Evolutionary conservation across 768 basidiomycete genomes (phyloP).

Genomic region (Gelatoporia subvermispora): DNA sequence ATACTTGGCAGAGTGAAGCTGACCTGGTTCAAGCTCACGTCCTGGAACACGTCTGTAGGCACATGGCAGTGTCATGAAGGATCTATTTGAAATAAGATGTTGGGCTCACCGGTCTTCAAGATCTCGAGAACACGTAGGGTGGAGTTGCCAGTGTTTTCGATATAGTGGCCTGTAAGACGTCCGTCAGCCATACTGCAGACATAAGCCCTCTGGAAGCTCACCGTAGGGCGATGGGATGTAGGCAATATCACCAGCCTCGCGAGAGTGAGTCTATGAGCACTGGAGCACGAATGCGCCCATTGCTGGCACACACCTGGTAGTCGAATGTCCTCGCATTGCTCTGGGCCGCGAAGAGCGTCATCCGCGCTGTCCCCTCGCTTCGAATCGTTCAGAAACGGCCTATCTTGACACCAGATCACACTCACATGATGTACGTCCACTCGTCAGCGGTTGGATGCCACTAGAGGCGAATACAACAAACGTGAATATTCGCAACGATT

Average conservation of each 20-base stretch:
- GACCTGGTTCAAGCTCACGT: constrained; percentile 27
- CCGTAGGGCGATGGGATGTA: constrained; percentile 58
- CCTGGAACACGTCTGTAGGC: constrained; percentile 23
- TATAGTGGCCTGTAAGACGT: constrained; percentile 29
- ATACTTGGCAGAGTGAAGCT: not conserved
- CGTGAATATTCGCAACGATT: too few relatives aligned
- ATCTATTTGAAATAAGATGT: not conserved
- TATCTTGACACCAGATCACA: not conserved
- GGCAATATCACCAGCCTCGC: constrained; percentile 53
- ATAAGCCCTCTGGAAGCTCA: constrained; percentile 14
- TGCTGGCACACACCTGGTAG: constrained; percentile 30
- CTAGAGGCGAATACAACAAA: constrained; percentile 24
- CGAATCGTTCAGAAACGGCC: not conserved
- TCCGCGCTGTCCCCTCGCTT: constrained; percentile 35
- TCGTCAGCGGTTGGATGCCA: constrained; percentile 71
- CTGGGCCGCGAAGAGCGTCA: constrained; percentile 36
- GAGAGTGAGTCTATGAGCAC: not conserved
- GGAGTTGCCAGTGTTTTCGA: constrained; percentile 36
- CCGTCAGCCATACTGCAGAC: not conserved
- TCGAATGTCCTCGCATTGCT: constrained; percentile 37
- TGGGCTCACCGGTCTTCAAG: not conserved
- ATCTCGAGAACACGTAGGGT: constrained; percentile 34
- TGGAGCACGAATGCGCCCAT: too few relatives aligned
- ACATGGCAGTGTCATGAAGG: not conserved
- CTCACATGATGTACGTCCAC: constrained; percentile 36